A percentile compares a stretch with the other conserved stretches of the same genome.
These are phyloP conservation scores for Cyanodermella asteris DNA, from an alignment of 2,329 filamentous ascomycete species.

Conservation along the genomic window DNA sequence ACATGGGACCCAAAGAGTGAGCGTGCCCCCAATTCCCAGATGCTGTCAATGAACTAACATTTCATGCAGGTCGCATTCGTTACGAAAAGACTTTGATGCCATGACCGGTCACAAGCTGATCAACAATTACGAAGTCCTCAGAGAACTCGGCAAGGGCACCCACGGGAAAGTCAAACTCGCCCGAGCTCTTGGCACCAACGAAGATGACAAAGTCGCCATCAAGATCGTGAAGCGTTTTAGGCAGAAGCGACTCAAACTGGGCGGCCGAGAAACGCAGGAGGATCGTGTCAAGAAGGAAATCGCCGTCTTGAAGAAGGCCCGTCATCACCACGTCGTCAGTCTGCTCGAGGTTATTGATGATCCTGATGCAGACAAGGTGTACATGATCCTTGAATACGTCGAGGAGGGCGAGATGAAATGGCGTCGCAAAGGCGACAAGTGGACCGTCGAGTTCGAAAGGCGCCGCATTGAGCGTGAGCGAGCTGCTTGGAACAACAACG, in stretches of 20 bases:
- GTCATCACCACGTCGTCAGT: conserved; percentile 90
- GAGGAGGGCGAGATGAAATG: conserved; percentile 86
- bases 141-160: conserved; percentile 85
- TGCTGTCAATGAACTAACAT: neutral
- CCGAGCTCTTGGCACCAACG: conserved; percentile 50
- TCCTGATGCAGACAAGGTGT: conserved; percentile 88
- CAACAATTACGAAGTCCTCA: conserved; percentile 93
- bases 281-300: conserved; percentile 80
- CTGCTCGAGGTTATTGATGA: conserved; percentile 95
- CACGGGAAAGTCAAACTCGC: conserved; percentile 97
- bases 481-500: too few species aligned
- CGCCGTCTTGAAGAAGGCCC: conserved; percentile 92
- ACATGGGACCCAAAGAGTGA: conserved; percentile 56
- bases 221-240: conserved; percentile 94
- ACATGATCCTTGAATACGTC: conserved; percentile 90
- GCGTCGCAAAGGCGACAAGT: conserved; percentile 69
- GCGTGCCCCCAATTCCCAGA: conserved; percentile 14
- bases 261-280: conserved; percentile 45
- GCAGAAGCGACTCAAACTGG: conserved; percentile 84
- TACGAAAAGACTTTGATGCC: conserved; percentile 70
- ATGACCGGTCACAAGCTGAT: conserved; percentile 86
- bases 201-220: conserved; percentile 83
- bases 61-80: conserved; percentile 52
- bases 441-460: conserved; percentile 67
- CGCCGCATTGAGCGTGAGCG: conserved; percentile 44